Conservation (phyloP, 176 grass and related monocot species). For the Pontederia crassipes region DNA sequence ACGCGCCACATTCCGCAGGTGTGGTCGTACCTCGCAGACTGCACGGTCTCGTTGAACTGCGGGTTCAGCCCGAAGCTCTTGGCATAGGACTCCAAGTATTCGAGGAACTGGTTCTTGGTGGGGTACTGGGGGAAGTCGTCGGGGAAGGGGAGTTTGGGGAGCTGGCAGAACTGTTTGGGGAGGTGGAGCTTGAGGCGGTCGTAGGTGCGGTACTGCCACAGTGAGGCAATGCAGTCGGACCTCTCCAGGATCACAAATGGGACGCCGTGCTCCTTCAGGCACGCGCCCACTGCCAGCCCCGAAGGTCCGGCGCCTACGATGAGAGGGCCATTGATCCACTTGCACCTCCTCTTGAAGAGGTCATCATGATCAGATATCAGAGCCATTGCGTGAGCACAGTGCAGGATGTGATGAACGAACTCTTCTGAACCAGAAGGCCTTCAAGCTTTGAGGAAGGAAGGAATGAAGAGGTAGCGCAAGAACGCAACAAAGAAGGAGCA, state of each 20-base stretch:
- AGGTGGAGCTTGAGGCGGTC: conserved; percentile 39
- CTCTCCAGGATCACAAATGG: conserved; percentile 36
- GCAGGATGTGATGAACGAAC: too few relatives aligned
- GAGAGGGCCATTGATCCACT: conserved; percentile 38
- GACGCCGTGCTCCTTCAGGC: conserved; percentile 24
- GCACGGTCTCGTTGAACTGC: conserved; percentile 24
- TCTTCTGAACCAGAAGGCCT: too few relatives aligned
- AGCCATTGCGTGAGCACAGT: not conserved
- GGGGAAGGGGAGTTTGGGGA: conserved; percentile 37
- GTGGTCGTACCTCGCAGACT: conserved; percentile 24
- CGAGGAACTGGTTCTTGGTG: conserved; percentile 29
- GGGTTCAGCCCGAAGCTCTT: conserved; percentile 26
- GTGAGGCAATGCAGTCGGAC: conserved; percentile 29
- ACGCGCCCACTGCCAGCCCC: conserved; percentile 32
- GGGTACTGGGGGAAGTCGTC: conserved; percentile 33
- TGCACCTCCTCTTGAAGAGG: conserved; percentile 25
- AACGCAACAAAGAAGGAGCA: too few relatives aligned
- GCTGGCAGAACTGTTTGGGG: conserved; percentile 43
- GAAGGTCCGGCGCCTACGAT: conserved; percentile 34
- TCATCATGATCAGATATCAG: not conserved
- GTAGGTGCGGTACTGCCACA: conserved; percentile 40
- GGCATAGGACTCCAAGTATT: conserved; percentile 30
- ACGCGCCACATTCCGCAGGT: conserved; percentile 37
- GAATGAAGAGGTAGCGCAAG: too few relatives aligned
- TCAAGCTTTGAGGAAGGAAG: too few relatives aligned